These are phyloP conservation scores for Nothophoma quercina DNA, from an alignment of 2,329 filamentous ascomycete genomes.

Conservation along the genomic window DNA sequence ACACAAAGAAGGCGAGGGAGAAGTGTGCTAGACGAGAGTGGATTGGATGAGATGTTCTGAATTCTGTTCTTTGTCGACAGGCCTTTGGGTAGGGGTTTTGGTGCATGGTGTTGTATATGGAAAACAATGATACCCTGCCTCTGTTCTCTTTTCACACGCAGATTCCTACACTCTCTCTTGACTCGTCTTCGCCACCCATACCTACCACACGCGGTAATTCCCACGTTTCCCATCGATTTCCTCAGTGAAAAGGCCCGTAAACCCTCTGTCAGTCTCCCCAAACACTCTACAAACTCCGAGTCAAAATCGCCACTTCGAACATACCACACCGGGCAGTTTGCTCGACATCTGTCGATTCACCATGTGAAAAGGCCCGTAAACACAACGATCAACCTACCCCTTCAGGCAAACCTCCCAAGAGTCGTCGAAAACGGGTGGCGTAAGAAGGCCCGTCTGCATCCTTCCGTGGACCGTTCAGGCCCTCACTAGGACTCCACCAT, in stretches of 20 bases:
- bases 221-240: not conserved
- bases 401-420: not conserved
- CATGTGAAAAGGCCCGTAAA: conserved; percentile 7
- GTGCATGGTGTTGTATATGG: conserved; percentile 3
- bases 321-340: not conserved
- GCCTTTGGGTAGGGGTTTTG: not conserved
- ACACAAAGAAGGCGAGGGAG: conserved; percentile 12
- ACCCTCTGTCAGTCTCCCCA: not conserved
- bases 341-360: not conserved
- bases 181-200: not conserved
- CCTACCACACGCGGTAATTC: not conserved
- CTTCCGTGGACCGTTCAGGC: not conserved
- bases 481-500: no score
- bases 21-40: conserved; percentile 42
- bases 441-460: conserved; percentile 17
- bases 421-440: conserved; percentile 12
- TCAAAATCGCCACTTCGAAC: not conserved
- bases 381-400: not conserved
- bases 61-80: no score
- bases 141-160: no score
- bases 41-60: conserved; percentile 48
- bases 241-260: conserved; percentile 8
- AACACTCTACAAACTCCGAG: not conserved
- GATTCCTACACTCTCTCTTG: not conserved
- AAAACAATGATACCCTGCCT: no score